Evolutionary conservation across 1,284 basidiomycete species (phyloP).

Genomic region (Cryptococcus amylolentus): DNA sequence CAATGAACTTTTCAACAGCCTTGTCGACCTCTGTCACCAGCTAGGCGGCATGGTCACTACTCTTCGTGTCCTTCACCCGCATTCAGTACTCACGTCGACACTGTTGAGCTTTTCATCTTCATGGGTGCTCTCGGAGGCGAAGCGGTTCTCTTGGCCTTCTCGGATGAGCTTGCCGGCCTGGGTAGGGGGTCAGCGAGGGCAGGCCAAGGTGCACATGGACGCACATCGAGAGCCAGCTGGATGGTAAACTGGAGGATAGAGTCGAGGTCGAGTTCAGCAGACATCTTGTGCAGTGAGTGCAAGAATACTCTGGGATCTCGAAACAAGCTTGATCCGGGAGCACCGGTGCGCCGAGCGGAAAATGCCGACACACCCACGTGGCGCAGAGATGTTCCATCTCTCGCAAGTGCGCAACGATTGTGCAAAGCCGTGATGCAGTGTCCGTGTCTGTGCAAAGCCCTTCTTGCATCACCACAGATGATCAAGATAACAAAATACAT

Average conservation of each 20-base stretch:
- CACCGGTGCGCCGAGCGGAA: no score
- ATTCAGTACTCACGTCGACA: slow-evolving; percentile 59
- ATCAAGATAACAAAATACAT: neutral
- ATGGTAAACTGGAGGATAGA: slow-evolving; percentile 70
- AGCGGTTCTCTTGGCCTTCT: slow-evolving; percentile 50
- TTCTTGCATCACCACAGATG: neutral
- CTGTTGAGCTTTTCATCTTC: slow-evolving; percentile 85
- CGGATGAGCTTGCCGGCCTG: slow-evolving; percentile 53
- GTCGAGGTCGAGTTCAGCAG: slow-evolving; percentile 56
- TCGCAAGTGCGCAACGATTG: no score
- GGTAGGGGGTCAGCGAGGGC: neutral
- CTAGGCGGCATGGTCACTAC: slow-evolving; percentile 19
- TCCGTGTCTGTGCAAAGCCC: no score
- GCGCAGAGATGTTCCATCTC: no score
- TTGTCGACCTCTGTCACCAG: slow-evolving; percentile 98
- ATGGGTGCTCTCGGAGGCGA: slow-evolving; percentile 53
- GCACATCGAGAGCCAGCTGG: slow-evolving; percentile 58
- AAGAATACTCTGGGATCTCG: no score
- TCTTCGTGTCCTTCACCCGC: neutral
- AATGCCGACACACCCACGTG: no score
- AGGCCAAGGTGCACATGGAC: neutral
- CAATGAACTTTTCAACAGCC: slow-evolving; percentile 81
- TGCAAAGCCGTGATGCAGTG: no score
- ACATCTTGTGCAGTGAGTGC: slow-evolving; percentile 13
- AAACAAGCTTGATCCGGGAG: no score